A percentile compares a stretch with the other conserved stretches of the same genome.
Conservation (phyloP, 2,329 filamentous ascomycete species). For the Colletotrichum eremochloae region DNA sequence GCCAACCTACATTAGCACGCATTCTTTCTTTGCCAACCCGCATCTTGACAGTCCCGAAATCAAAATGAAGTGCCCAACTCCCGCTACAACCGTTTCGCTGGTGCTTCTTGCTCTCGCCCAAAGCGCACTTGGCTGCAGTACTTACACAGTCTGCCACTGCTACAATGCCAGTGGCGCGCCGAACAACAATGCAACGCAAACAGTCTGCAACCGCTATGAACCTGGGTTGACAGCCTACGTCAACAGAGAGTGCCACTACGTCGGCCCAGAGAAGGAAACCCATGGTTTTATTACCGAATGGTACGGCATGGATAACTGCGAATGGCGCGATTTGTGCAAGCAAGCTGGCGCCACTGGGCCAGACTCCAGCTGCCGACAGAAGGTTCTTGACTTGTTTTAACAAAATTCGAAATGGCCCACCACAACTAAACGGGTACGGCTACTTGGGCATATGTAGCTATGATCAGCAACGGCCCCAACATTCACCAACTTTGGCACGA, state of each 20-base stretch:
- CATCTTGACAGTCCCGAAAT: neutral
- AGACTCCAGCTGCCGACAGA: constrained; percentile 11
- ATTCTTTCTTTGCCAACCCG: neutral
- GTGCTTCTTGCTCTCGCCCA: neutral
- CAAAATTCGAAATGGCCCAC: neutral
- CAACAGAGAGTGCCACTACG: neutral
- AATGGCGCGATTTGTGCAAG: constrained; percentile 5
- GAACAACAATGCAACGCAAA: constrained; percentile 9
- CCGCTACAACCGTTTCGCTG: neutral
- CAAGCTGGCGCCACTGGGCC: constrained; percentile 1
- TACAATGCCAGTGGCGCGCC: neutral
- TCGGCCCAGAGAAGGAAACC: neutral
- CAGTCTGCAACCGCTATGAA: constrained; percentile 6
- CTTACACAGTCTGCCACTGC: constrained; percentile 24
- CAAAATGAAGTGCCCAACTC: constrained; percentile 8
- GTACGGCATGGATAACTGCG: constrained; percentile 10
- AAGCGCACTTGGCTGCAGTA: constrained; percentile 1
- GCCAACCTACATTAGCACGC: neutral
- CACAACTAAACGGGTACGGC: neutral
- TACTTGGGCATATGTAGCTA: no score
- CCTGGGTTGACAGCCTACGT: neutral
- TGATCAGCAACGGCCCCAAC: neutral
- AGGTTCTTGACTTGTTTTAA: neutral
- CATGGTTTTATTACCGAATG: no score
- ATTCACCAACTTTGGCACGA: no score